Evolutionary conservation across 2,329 filamentous ascomycete species (phyloP), one percentile per base, ranked within the genome.

Genomic region (Cordyceps cicadae): DNA sequence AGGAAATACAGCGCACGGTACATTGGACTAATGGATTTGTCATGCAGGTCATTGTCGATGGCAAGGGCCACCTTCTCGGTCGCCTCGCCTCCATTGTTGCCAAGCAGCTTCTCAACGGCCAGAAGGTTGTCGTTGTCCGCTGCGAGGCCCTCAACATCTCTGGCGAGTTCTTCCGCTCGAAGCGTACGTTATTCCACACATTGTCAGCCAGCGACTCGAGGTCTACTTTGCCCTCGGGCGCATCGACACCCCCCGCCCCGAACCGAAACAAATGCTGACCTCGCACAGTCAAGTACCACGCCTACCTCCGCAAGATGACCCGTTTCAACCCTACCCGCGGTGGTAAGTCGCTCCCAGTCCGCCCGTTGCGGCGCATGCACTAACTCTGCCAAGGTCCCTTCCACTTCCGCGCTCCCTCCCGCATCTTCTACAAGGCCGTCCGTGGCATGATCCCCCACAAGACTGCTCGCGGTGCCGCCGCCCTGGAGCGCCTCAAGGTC

Each of bases 361-460:
- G 34, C 52, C 24, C 14, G n/a, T 54, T 46, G 62, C 67, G 60
- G 65, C 71, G 72, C 75, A 68, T 77, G 70, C 77, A 70, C 71
- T 71, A 68, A 66, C 58, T 54, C 61, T 15, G 53, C 63, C 73
- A 92, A 92, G 88, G 93, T 84, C 94, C 94, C 80, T 99, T 97
- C 92, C 94, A 99, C 84, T 97, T 97, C 92, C 94, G 94, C 78
- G 92, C 93, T 72, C 94, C 94, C 67, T 96, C 92, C 74, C 90
- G 95, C 81, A 97, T 99, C 85, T 96, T 99, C 89, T 99, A 97
- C 90, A 96, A 97, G 89, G 92, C 94, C 77, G 91, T 99, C 82
- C 93, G 94, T 79, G 94, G 94, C 79, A 99, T 99, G 94, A 95
- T 99, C 71, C 94, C 94, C 76, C 94, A 99, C 91, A 99, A 99